Evolutionary conservation across 805 yeast genomes (phyloP), one percentile per base, ranked within the genome.

Genomic region (Zygosaccharomyces lentus): DNA sequence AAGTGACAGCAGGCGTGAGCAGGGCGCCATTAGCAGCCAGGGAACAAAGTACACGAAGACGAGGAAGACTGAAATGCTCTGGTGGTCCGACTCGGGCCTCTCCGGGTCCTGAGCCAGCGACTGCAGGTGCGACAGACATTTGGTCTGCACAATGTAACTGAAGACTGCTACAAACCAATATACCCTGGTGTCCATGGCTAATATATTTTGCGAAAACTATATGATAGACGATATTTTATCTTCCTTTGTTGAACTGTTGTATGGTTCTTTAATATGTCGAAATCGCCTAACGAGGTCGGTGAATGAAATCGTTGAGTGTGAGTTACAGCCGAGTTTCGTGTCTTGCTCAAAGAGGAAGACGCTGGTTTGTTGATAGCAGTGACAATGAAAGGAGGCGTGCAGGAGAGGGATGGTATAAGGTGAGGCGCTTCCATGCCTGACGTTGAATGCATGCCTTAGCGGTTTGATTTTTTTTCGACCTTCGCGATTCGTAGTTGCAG

Each of bases 141-240:
- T 57, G 2, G 65, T 63, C 43, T 63, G 66, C 4, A 62, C 43
- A 13, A 61, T 60, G 38, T 63, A 63, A 26, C 60, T 54, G 26
- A 53, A 43, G 9, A 62, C 57, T 2, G 56, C 56, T 9, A 51
- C 45, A 13, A 61, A 41, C 67, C 67, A 63, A 13, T 49, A 49
- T 43, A 49, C 41, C 37, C 48, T 46, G 13, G 53, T 41, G 34
- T 41, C 48, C 53, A 49, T 49, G 25, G 9, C 26, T 25, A 13
- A n/a, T 5, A 16, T 25, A 21, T 16, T 21, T 2, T 35, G 25
- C 16, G 10, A 35, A 35, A 7, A 13, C 24, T 17, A 17, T 12
- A 1, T n/a, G 9, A 24, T n/a, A 37, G 40, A 23, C 3, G 32
- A 13, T 15, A 3, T 13, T 29, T 29, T 6, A 16, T 3, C n/a